A percentile compares a stretch with the other conserved stretches of the same genome.
phyloP scores from a whole-genome alignment of 805 yeast species.

The Metschnikowia rubicola region DNA sequence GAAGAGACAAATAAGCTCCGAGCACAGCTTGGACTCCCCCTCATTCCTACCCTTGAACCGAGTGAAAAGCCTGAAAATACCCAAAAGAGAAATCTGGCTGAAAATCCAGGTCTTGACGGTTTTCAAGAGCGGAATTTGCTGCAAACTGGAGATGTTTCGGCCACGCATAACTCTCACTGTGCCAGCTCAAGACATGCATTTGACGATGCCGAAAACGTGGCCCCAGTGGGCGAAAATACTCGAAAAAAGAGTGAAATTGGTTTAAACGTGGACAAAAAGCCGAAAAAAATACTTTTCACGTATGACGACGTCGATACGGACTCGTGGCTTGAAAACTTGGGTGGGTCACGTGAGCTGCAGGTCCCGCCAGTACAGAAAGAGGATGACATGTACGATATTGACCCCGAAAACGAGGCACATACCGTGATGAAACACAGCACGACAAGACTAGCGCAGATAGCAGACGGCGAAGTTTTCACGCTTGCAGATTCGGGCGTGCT shows the following conservation, averaged over 20 bases:
- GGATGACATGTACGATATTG: not conserved
- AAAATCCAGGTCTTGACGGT: too few relatives aligned
- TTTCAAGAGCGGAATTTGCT: too few relatives aligned
- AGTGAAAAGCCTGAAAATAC: not conserved
- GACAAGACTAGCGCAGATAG: constrained; percentile 35
- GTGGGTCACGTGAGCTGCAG: constrained; percentile 11
- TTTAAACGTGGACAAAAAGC: constrained; percentile 16
- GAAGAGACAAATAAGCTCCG: constrained; percentile 59
- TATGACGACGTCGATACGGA: constrained; percentile 14
- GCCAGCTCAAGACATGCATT: too few relatives aligned
- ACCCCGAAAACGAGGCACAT: not conserved
- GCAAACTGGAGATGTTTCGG: too few relatives aligned
- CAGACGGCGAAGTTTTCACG: constrained; percentile 51
- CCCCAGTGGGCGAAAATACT: too few relatives aligned
- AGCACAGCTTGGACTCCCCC: constrained; percentile 49
- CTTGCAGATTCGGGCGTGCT: constrained; percentile 48
- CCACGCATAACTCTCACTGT: too few relatives aligned
- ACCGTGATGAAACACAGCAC: constrained; percentile 45
- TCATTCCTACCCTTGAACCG: constrained; percentile 30
- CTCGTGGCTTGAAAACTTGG: constrained; percentile 17
- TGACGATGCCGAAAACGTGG: too few relatives aligned
- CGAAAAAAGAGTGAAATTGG: constrained; percentile 8
- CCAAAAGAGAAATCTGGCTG: not conserved
- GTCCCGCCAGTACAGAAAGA: not conserved
- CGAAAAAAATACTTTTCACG: constrained; percentile 9